These are phyloP conservation scores for Colletotrichum neosansevieriae DNA, from an alignment of 2,329 filamentous ascomycete species.

Conservation along the genomic window DNA sequence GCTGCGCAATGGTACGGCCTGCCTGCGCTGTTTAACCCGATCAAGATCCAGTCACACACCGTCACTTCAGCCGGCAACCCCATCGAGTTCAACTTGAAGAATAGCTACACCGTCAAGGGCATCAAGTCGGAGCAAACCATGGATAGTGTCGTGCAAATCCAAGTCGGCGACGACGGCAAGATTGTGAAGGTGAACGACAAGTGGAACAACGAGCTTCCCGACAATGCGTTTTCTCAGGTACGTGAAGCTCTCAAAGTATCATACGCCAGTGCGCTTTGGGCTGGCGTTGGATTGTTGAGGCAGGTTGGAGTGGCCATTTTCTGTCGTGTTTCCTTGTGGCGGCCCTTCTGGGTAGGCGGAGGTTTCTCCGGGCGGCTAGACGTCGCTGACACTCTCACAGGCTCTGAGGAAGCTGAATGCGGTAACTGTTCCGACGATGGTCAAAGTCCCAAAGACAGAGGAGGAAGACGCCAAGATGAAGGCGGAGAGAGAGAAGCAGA, in stretches of 20 bases:
- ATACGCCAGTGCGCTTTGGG: not conserved
- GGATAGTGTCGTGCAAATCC: constrained; percentile 48
- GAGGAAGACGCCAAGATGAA: constrained; percentile 51
- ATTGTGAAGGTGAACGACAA: constrained; percentile 52
- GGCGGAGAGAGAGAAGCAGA: constrained; percentile 45
- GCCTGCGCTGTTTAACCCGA: constrained; percentile 67
- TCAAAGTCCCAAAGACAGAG: constrained; percentile 51
- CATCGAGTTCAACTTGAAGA: constrained; percentile 63
- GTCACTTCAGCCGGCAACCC: constrained; percentile 70
- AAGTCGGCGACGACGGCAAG: constrained; percentile 49
- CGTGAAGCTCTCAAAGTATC: constrained; percentile 40
- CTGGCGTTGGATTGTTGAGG: not conserved
- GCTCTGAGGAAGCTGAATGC: constrained; percentile 53
- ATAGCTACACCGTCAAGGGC: constrained; percentile 52
- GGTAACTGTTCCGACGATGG: constrained; percentile 49
- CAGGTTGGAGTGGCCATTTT: constrained; percentile 27
- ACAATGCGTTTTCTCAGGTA: constrained; percentile 50
- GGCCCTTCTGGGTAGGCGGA: constrained; percentile 40
- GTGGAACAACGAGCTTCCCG: constrained; percentile 53
- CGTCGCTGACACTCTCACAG: constrained; percentile 40
- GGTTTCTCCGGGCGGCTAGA: not conserved
- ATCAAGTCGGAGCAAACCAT: constrained; percentile 49
- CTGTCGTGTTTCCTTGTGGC: constrained; percentile 43
- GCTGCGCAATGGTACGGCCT: constrained; percentile 69
- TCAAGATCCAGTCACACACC: constrained; percentile 65